Base-by-base conservation (phyloP, 2,329 filamentous ascomycete genomes). In the Macrophomina phaseolina region DNA sequence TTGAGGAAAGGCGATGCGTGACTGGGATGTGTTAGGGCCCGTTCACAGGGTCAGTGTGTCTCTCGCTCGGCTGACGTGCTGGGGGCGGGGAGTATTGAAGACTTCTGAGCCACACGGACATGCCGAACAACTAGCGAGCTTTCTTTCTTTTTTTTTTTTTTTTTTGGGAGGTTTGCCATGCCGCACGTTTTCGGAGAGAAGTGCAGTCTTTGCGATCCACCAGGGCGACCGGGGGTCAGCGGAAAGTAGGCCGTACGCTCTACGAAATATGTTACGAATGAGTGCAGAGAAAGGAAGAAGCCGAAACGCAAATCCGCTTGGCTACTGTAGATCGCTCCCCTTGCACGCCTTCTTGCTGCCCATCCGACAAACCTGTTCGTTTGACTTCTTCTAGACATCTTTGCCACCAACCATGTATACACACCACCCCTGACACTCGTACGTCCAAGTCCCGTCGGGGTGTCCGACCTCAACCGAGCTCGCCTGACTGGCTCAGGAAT, bases 1-100 rank as follows among this genome's bases (percentile, higher is more conserved):
- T 42, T 58, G 36, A 18, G 23, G 53, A 45, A 58, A 30, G 53
- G 34, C 5, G 53, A 58, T 58, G 53, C 53, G 53, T 58, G 38
- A 45, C 53, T 18, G 23, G 53, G 53, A 28, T 45, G 14, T 16
- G 42, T 5, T 14, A 45, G 42, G 11, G 12, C 7, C 11, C 42
- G 42, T 14, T 9, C 38, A 14, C 38, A 14, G 8, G 38, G 38
- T 40, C 14, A 8, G 38, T 8, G 7, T 40, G 38, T 8, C 38
- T 14, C 8, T 40, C 14, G 38, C 38, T 23, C 36, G 11, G 42
- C 42, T 5, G 42, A 5, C 42, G 11, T 45, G 7, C 42, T 45
- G 11, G 7, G 42, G 11, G 2, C 42, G 42, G 42, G 11, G 42
- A 18, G 11, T 9, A 4, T 45, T 45, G 11, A 2, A 14, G 18